A percentile compares a stretch with the other conserved stretches of the same genome.
Conservation (phyloP, 495 filamentous ascomycete genomes). For the Amniculicola lignicola region DNA sequence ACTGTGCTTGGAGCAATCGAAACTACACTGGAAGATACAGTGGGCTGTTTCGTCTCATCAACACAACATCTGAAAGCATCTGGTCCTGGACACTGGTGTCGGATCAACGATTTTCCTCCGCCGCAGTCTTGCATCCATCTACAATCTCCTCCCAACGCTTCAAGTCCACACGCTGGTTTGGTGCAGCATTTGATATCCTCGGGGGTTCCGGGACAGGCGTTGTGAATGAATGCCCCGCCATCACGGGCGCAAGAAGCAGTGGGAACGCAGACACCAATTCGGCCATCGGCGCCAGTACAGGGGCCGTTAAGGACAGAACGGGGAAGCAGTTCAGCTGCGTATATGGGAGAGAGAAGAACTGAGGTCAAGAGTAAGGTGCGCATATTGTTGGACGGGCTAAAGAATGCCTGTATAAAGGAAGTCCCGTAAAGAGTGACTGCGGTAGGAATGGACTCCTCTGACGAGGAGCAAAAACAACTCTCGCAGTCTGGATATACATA, state of each 20-base stretch:
- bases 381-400: background rate
- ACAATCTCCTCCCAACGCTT: slow-evolving; percentile 12
- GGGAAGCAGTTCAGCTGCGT: slow-evolving; percentile 4
- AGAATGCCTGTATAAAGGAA: background rate
- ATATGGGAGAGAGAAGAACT: background rate
- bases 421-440: slow-evolving; percentile 1
- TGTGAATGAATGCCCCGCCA: slow-evolving; percentile 20
- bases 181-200: slow-evolving; percentile 30
- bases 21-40: background rate
- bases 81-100: slow-evolving; percentile 20
- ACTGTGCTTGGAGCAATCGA: too few species aligned
- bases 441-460: background rate
- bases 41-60: background rate
- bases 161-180: slow-evolving; percentile 6
- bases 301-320: slow-evolving; percentile 13
- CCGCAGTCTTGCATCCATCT: slow-evolving; percentile 18
- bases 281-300: slow-evolving; percentile 16
- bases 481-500: background rate
- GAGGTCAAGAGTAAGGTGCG: background rate
- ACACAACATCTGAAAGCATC: slow-evolving; percentile 22
- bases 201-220: slow-evolving; percentile 22
- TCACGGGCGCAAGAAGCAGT: slow-evolving; percentile 16
- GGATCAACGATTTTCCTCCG: slow-evolving; percentile 1
- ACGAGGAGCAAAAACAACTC: background rate
- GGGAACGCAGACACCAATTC: slow-evolving; percentile 18